Percentiles rank a stretch among this genome's conserved stretches.
Conservation (phyloP, 1,139 yeast species). For the Taphrina populina region DNA sequence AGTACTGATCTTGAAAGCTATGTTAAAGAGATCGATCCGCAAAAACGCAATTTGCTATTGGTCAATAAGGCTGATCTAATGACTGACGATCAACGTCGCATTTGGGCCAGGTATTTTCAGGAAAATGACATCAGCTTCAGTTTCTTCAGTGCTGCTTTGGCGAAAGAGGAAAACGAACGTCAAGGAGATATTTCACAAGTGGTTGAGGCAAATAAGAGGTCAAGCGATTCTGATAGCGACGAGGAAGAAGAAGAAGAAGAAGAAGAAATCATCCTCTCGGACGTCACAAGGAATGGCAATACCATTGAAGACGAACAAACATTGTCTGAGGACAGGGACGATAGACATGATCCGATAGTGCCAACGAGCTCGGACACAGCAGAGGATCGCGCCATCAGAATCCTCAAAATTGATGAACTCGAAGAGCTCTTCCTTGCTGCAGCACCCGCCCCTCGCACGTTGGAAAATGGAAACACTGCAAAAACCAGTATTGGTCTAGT, state of each 20-base stretch:
- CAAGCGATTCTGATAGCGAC: background rate
- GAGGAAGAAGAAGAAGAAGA: background rate
- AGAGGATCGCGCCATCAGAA: conserved; percentile 44
- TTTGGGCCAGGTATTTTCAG: conserved; percentile 84
- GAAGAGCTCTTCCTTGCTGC: conserved; percentile 75
- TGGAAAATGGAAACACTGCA: conserved; percentile 54
- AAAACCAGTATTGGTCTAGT: conserved; percentile 70
- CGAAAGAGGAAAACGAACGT: conserved; percentile 44
- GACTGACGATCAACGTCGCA: conserved; percentile 68
- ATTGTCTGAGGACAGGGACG: no score
- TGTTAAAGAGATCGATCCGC: conserved; percentile 68
- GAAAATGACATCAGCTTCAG: conserved; percentile 72
- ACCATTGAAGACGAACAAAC: no score
- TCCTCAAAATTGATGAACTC: conserved; percentile 77
- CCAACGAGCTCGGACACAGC: no score
- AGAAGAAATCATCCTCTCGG: no score
- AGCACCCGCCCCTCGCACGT: conserved; percentile 61
- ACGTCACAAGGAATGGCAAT: no score
- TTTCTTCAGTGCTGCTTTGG: conserved; percentile 87
- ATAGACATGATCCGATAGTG: no score
- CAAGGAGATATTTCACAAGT: background rate
- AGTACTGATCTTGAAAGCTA: conserved; percentile 84
- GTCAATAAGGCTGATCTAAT: conserved; percentile 94
- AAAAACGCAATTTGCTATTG: conserved; percentile 72
- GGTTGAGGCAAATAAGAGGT: background rate